Percentiles rank a stretch among this genome's conserved stretches.
These are phyloP conservation scores for Agaricus blazei DNA, from an alignment of 768 basidiomycete genomes.

Conservation along the genomic window DNA sequence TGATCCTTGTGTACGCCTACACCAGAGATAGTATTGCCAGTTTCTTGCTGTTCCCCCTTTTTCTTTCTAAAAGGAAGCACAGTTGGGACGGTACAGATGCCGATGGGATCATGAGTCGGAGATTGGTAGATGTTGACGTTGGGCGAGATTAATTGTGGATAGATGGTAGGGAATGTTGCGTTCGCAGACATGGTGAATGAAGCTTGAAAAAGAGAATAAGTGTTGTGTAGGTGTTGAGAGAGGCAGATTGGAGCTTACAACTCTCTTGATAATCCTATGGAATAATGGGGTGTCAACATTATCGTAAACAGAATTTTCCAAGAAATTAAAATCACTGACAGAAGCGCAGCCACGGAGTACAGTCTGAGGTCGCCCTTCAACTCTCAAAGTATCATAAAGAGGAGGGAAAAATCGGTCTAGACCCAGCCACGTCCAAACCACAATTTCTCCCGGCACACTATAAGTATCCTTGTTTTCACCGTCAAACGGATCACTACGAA, in stretches of 20 bases:
- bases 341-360: constrained; percentile 55
- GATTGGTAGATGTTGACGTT: constrained; percentile 40
- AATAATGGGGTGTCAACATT: neutral
- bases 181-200: constrained; percentile 62
- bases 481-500: constrained; percentile 25
- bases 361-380: constrained; percentile 16
- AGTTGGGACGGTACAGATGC: constrained; percentile 36
- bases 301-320: neutral
- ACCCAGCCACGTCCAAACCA: constrained; percentile 67
- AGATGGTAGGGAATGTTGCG: constrained; percentile 35
- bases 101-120: constrained; percentile 45
- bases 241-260: constrained; percentile 35
- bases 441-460: constrained; percentile 45
- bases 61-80: constrained; percentile 1
- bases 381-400: constrained; percentile 19
- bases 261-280: constrained; percentile 72
- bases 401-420: constrained; percentile 61
- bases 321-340: constrained; percentile 31
- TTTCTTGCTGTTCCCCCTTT: neutral
- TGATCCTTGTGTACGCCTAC: neutral
- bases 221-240: neutral
- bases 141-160: constrained; percentile 26
- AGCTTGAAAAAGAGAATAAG: constrained; percentile 29
- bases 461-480: constrained; percentile 21
- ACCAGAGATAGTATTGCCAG: too few relatives aligned